phyloP scores from a whole-genome alignment of 2,329 filamentous ascomycete genomes.

The Venturia nashicola region DNA sequence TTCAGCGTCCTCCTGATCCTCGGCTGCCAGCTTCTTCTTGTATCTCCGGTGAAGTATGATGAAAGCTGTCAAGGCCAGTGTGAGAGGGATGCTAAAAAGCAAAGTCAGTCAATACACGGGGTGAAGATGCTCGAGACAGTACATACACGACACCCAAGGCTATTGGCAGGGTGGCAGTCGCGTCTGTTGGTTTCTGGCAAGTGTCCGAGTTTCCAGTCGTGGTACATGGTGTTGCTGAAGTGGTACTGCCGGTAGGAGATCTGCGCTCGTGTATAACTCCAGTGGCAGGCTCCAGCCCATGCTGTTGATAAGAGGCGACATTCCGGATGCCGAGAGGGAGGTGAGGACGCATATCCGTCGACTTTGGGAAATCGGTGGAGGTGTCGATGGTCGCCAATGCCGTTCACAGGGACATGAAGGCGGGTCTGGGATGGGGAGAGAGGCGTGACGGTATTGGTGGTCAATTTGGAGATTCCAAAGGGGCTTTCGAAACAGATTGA shows the following conservation, averaged over 20 bases:
- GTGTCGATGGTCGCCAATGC: background rate
- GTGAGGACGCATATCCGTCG: background rate
- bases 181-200: constrained; percentile 48
- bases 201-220: constrained; percentile 7
- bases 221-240: constrained; percentile 5
- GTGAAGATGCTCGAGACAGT: background rate
- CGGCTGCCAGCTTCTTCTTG: constrained; percentile 54
- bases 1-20: constrained; percentile 78
- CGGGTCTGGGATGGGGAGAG: background rate
- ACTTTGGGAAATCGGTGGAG: background rate
- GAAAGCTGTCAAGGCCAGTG: constrained; percentile 53
- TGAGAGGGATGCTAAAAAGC: constrained; percentile 57
- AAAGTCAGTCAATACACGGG: background rate
- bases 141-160: constrained; percentile 60
- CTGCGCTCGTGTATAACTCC: background rate
- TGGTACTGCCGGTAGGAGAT: background rate
- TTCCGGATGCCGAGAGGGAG: constrained; percentile 1
- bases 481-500: background rate
- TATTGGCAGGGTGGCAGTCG: constrained; percentile 49
- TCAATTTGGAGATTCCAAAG: background rate
- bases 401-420: background rate
- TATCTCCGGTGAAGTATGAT: constrained; percentile 71
- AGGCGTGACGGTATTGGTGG: background rate
- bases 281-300: background rate
- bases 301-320: background rate